These are phyloP conservation scores for Penicillium silybi DNA, from an alignment of 495 filamentous ascomycete species.

Conservation along the genomic window DNA sequence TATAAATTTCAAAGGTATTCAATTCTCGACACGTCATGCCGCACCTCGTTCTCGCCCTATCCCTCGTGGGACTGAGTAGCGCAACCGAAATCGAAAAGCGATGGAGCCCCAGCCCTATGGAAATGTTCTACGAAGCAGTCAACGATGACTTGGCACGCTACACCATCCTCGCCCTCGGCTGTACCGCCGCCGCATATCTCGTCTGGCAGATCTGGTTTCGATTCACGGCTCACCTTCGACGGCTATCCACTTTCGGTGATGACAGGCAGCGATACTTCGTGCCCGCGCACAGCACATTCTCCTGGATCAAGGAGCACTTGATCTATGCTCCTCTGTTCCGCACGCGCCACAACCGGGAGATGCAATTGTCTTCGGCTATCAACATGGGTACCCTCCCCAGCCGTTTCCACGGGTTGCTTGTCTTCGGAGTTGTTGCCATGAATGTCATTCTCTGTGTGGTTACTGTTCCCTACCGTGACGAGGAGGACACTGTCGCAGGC, in stretches of 20 bases:
- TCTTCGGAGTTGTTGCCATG: conserved; percentile 66
- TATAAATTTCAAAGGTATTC: neutral
- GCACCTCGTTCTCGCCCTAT: conserved; percentile 12
- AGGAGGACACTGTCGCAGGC: conserved; percentile 42
- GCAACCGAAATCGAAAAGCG: conserved; percentile 33
- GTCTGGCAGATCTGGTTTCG: conserved; percentile 48
- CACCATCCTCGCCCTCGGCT: conserved; percentile 46
- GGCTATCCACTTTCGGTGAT: conserved; percentile 68
- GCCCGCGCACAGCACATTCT: conserved; percentile 41
- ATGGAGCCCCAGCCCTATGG: conserved; percentile 2
- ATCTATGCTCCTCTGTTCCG: conserved; percentile 81
- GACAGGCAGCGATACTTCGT: conserved; percentile 64
- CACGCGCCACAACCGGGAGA: conserved; percentile 81
- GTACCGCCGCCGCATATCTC: conserved; percentile 46
- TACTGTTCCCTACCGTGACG: conserved; percentile 55
- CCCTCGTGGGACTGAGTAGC: conserved; percentile 29
- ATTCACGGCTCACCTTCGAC: conserved; percentile 63
- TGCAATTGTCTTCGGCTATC: conserved; percentile 69
- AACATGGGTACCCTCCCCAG: conserved; percentile 85
- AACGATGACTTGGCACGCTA: conserved; percentile 40
- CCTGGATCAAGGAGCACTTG: conserved; percentile 72
- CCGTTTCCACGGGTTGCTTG: conserved; percentile 71
- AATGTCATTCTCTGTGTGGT: conserved; percentile 77
- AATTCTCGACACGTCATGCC: conserved; percentile 7
- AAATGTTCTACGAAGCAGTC: conserved; percentile 30